Base-by-base conservation (phyloP, 768 basidiomycete species). In the Nidularia sp. region DNA sequence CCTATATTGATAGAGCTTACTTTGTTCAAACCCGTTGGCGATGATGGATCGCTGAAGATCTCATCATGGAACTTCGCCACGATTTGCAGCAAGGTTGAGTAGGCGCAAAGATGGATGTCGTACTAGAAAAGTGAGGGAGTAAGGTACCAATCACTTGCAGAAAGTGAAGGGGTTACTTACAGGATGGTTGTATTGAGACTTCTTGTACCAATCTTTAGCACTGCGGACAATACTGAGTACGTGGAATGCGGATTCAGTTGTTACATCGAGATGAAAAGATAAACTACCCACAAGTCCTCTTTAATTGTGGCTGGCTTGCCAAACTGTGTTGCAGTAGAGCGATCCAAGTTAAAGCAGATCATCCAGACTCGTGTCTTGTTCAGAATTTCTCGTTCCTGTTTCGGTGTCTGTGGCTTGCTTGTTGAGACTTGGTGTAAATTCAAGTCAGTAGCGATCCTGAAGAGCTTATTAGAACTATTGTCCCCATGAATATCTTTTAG, bases 281-380 rank as follows among this genome's bases (percentile, higher is more conserved):
- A n/a, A 44, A 46, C 42, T 6, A 72, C 83, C 49, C 57, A 85
- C 84, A 79, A 86, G 62, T 94, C 90, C 60, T 93, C 92, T 59
- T 88, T 87, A 62, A 95, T 86, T 6, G 90, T 92, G 9, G 85
- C 86, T 2, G 92, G 90, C 66, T 93, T 93, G 3, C 93, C 93
- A 64, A 93, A 90, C 64, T 93, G 88, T 2, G 88, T 93, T 2
- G 90, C 86, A 2, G 88, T 86, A 29, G 91, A 93, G 13, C 90
- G 81, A 65, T 97, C 93, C 52, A 95, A 66, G 62, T 91, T 90
- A 70, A 87, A 93, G 64, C 90, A 94, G 48, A 89, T 88, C 76
- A 95, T 80, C 93, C 93, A 97, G 31, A 87, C 84, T n/a, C 93
- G 73, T 41, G 83, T 84, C 53, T 88, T 83, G 64, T 97, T 95